phyloP scores from a whole-genome alignment of 1,139 yeast genomes.

The Yamadazyma atmosphaerica region DNA sequence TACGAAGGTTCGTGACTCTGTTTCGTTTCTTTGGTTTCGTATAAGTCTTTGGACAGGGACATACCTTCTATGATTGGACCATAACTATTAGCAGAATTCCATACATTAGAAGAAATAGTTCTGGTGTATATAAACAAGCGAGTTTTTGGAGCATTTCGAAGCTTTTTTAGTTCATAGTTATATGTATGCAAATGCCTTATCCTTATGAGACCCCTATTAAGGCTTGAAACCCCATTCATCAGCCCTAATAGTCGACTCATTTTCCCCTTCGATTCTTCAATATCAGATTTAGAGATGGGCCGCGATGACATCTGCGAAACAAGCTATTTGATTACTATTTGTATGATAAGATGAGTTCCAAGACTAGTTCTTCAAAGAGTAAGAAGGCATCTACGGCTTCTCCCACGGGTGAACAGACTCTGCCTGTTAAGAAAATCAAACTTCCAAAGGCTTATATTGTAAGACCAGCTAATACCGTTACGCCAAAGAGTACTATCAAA shows the following conservation, averaged over 20 bases:
- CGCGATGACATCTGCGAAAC: too few species aligned
- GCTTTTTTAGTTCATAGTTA: too few species aligned
- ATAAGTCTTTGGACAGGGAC: conserved; percentile 10
- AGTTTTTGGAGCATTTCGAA: too few species aligned
- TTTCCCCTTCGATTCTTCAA: too few species aligned
- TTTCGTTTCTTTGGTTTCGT: neutral
- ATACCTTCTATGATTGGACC: neutral
- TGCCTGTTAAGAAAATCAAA: conserved; percentile 40
- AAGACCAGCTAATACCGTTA: conserved; percentile 45
- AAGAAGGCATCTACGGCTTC: conserved; percentile 16
- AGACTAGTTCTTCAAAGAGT: conserved; percentile 12
- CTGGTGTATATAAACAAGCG: too few species aligned
- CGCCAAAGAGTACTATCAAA: conserved; percentile 35
- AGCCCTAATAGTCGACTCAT: too few species aligned
- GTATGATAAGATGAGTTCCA: conserved; percentile 16
- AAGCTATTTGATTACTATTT: too few species aligned
- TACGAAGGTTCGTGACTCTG: conserved; percentile 6
- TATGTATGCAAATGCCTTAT: too few species aligned
- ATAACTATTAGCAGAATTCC: too few species aligned
- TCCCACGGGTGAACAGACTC: conserved; percentile 3
- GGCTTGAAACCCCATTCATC: too few species aligned
- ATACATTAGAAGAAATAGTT: too few species aligned
- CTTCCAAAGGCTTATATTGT: conserved; percentile 53
- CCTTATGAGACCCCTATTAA: too few species aligned
- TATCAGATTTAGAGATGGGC: neutral